Evolutionary conservation across 192 early-diverging fungal genomes (phyloP), one percentile per base, ranked within the genome.

Genomic region (Umbelopsis isabellina): DNA sequence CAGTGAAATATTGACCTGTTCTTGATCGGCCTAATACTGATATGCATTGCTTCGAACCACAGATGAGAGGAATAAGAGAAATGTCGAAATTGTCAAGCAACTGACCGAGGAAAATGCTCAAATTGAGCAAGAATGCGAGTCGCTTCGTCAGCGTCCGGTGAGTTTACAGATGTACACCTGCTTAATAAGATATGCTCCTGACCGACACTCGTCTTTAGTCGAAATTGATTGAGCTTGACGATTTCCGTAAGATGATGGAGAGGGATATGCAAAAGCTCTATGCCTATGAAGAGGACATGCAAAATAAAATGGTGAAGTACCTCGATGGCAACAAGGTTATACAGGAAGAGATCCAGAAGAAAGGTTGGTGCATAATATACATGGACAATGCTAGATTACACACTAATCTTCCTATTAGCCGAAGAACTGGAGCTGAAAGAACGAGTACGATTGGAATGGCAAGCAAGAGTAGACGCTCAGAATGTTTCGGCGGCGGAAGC

Each of bases 221-320:
- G 25, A 61, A 9, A 27, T 61, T 61, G 30, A 10, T 61, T 61
- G 27, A 61, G 55, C 55, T 61, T 2, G 55, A 61, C 25, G 30
- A 61, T 2, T 61, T 61, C 4, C 55, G 55, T 18, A 61, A 61
- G 25, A 18, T 7, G 7, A 61, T 61, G 55, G 55, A 61, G 25
- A 23, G 55, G 37, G 55, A 61, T 61, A 61, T 61, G 55, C 55
- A 61, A 61, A 61, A 61, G 30, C 30, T 61, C 7, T n/a, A 35
- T 22, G 55, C 55, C 27, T 61, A 61, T 35, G 55, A 30, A 35
- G 55, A 61, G 18, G 55, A 61, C 16, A 61, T 61, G 55, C 55
- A 61, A 4, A 35, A 4, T 8, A 61, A 61, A 25, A 61, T 61
- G 55, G 30, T 61, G 27, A 61, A 61, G 27, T 61, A 61, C n/a